Evolutionary conservation across 108 stramenopile genomes (phyloP), one percentile per base, ranked within the genome.

Genomic region (Heterococcus sp.): DNA sequence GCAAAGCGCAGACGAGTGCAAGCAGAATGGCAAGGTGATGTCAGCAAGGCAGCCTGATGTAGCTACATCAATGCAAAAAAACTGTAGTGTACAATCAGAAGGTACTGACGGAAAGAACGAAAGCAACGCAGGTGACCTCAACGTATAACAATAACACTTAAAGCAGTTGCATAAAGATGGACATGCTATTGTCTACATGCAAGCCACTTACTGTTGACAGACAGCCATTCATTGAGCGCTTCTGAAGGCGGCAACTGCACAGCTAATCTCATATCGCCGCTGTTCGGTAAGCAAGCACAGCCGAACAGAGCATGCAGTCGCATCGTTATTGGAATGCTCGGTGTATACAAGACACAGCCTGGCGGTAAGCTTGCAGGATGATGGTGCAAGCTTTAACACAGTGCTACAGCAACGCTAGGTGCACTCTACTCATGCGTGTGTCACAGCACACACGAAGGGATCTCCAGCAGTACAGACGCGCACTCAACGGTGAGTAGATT

Each of bases 201-300:
- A n/a, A n/a, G n/a, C 11, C 72, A 84, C 86, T 84, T 58, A 87
- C 86, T 87, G 81, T 89, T 89, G 21, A 87, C 88, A 27, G 88
- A 87, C 8, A 89, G 87, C 89, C 89, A 89, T 68, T 89, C 89
- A 66, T 89, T 87, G 39, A 82, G 71, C 38, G 87, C 86, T 34
- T 87, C 87, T 32, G 77, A 73, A 1, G 84, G 72, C 5, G 84
- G 84, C 14, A 77, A 73, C 26, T 73, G 74, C 32, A 85, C 84
- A 63, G 84, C 78, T n/a, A 70, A 37, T 5, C 84, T 34, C 72
- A 78, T 85, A 72, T 78, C 78, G 39, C 84, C 84, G 29, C 76
- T 85, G 66, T 37, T 8, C 0, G n/a, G n/a, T 26, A 37, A 2
- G 1, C 35, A 68, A 71, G 27, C 33, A 3, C 4, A 32, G 31